Evolutionary conservation across 2,329 filamentous ascomycete genomes (phyloP).

Genomic region (Diaporthe sp.): DNA sequence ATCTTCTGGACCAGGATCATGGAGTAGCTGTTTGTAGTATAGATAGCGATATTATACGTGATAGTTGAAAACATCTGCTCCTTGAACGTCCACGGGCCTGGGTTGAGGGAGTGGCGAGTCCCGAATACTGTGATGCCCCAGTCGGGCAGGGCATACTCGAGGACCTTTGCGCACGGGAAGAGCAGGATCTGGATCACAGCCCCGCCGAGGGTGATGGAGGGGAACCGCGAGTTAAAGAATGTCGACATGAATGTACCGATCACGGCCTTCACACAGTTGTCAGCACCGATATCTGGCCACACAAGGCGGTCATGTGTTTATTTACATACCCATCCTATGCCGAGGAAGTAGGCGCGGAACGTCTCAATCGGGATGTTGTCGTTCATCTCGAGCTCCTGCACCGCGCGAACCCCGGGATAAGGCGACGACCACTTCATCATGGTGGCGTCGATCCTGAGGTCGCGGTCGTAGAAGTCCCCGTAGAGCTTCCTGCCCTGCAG

Average conservation of each 20-base stretch:
- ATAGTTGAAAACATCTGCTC: slow-evolving; percentile 60
- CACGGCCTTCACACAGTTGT: slow-evolving; percentile 44
- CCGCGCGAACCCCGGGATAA: slow-evolving; percentile 58
- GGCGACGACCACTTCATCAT: slow-evolving; percentile 58
- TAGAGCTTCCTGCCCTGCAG: slow-evolving; percentile 56
- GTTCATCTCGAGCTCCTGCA: slow-evolving; percentile 55
- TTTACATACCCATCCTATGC: slow-evolving; percentile 51
- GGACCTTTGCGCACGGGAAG: slow-evolving; percentile 60
- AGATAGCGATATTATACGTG: slow-evolving; percentile 54
- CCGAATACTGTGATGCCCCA: slow-evolving; percentile 59
- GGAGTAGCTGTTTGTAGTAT: slow-evolving; percentile 52
- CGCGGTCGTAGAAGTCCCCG: slow-evolving; percentile 57
- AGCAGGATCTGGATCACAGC: slow-evolving; percentile 61
- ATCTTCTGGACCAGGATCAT: slow-evolving; percentile 54
- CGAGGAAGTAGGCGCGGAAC: slow-evolving; percentile 58
- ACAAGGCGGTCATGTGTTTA: too few relatives aligned
- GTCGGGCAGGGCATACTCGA: slow-evolving; percentile 60
- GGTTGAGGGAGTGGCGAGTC: slow-evolving; percentile 56
- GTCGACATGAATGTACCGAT: slow-evolving; percentile 57
- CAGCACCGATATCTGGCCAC: not conserved
- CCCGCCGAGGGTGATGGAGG: slow-evolving; percentile 53
- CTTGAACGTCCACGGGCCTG: slow-evolving; percentile 58
- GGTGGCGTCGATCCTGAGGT: slow-evolving; percentile 57
- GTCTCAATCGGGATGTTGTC: slow-evolving; percentile 55
- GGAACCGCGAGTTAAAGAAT: slow-evolving; percentile 58